Conservation (phyloP, 768 basidiomycete species). For the Sistotremastrum niveocremeum region DNA sequence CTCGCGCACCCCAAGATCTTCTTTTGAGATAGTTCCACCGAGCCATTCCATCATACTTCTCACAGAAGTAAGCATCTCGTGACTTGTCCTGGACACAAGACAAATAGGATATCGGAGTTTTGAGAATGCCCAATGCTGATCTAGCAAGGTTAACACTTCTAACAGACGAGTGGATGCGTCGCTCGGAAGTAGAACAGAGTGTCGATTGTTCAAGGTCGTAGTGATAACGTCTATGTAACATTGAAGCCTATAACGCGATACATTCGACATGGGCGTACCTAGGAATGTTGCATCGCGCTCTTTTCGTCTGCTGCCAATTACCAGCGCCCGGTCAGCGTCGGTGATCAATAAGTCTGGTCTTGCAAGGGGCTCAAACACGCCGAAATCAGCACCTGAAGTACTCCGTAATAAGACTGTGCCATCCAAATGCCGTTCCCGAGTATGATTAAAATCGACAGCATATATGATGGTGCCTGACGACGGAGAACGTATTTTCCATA, state of each 20-base stretch:
- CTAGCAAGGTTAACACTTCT: slow-evolving; percentile 88
- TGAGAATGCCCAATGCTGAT: slow-evolving; percentile 94
- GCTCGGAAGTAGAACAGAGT: slow-evolving; percentile 80
- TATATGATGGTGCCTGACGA: slow-evolving; percentile 93
- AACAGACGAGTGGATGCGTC: slow-evolving; percentile 92
- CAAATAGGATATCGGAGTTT: slow-evolving; percentile 80
- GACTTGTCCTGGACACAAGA: slow-evolving; percentile 79
- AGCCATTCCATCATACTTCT: slow-evolving; percentile 99
- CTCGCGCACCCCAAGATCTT: slow-evolving; percentile 60
- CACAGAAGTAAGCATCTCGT: slow-evolving; percentile 89
- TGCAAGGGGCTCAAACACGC: slow-evolving; percentile 74
- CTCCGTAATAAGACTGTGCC: slow-evolving; percentile 78
- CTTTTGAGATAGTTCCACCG: slow-evolving; percentile 87
- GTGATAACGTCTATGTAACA: slow-evolving; percentile 64
- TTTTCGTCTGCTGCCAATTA: slow-evolving; percentile 76
- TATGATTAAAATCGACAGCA: slow-evolving; percentile 92
- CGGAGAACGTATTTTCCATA: slow-evolving; percentile 98
- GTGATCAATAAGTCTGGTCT: slow-evolving; percentile 90
- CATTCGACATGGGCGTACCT: slow-evolving; percentile 25
- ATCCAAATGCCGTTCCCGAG: slow-evolving; percentile 88
- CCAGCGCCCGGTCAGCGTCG: slow-evolving; percentile 72
- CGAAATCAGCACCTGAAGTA: slow-evolving; percentile 35
- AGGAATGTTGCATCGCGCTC: slow-evolving; percentile 85
- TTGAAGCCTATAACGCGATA: neutral
- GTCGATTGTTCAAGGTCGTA: slow-evolving; percentile 64